A percentile compares a stretch with the other conserved stretches of the same genome.
These are phyloP conservation scores for Hansenula lynferdii DNA, from an alignment of 1,139 yeast genomes.

Conservation along the genomic window DNA sequence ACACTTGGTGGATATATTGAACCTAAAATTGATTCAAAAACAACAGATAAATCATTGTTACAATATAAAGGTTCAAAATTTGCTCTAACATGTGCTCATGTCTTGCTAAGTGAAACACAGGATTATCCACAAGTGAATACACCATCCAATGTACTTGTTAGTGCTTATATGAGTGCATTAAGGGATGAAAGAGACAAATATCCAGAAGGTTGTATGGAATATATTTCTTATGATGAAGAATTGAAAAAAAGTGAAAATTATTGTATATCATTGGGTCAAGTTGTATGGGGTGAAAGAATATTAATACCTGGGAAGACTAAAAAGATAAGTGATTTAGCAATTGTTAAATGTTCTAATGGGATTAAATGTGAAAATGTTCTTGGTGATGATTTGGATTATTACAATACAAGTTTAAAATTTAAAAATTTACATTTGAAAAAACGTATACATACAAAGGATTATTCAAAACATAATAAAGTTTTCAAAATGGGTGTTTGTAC, in stretches of 20 bases:
- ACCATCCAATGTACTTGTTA: slow-evolving; percentile 77
- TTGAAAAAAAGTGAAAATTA: slow-evolving; percentile 36
- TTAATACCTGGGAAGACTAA: slow-evolving; percentile 42
- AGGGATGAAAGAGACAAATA: slow-evolving; percentile 58
- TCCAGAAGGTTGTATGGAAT: slow-evolving; percentile 46
- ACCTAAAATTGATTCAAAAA: slow-evolving; percentile 58
- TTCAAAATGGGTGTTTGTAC: slow-evolving; percentile 93
- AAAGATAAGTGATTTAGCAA: slow-evolving; percentile 74
- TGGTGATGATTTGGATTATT: slow-evolving; percentile 74
- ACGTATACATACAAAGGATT: slow-evolving; percentile 34
- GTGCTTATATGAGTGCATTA: slow-evolving; percentile 68
- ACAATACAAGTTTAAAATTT: slow-evolving; percentile 79
- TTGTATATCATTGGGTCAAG: slow-evolving; percentile 65
- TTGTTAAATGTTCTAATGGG: slow-evolving; percentile 59
- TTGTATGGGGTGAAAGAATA: slow-evolving; percentile 91
- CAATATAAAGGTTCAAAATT: slow-evolving; percentile 68
- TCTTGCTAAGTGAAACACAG: slow-evolving; percentile 57
- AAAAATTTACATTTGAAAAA: slow-evolving; percentile 65
- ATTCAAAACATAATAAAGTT: slow-evolving; percentile 60
- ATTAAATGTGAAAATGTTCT: slow-evolving; percentile 61
- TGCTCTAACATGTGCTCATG: slow-evolving; percentile 93
- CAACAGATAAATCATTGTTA: slow-evolving; percentile 36
- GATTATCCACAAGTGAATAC: slow-evolving; percentile 67
- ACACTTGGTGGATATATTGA: slow-evolving; percentile 87
- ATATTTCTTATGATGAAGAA: slow-evolving; percentile 58